Evolutionary conservation across 1,284 basidiomycete genomes (phyloP).

Genomic region (Trametes sp.): DNA sequence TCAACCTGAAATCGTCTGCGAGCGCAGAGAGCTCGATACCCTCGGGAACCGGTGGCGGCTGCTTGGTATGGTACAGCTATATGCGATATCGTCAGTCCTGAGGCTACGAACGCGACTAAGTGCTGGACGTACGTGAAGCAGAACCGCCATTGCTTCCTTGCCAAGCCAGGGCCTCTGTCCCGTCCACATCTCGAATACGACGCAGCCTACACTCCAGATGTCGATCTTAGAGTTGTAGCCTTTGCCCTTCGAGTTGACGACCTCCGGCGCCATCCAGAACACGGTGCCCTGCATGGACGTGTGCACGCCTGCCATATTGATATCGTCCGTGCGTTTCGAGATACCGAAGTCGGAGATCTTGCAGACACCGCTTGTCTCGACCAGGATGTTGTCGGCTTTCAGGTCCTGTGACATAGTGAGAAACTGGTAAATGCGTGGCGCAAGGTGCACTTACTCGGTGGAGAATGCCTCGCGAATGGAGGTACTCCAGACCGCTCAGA

Average conservation of each 20-base stretch:
- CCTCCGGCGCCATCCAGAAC: slow-evolving; percentile 99
- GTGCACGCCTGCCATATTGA: slow-evolving; percentile 81
- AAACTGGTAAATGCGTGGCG: not conserved
- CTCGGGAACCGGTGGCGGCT: slow-evolving; percentile 89
- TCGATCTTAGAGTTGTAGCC: slow-evolving; percentile 97
- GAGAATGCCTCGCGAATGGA: slow-evolving; percentile 91
- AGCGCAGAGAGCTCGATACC: slow-evolving; percentile 79
- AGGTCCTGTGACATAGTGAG: slow-evolving; percentile 69
- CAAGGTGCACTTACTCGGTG: slow-evolving; percentile 71
- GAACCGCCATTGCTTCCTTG: slow-evolving; percentile 89
- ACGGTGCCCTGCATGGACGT: slow-evolving; percentile 97
- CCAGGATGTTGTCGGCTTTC: slow-evolving; percentile 98
- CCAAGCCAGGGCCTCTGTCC: slow-evolving; percentile 94
- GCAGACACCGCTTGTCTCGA: slow-evolving; percentile 92
- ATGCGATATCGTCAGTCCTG: slow-evolving; percentile 6
- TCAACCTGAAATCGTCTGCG: slow-evolving; percentile 87
- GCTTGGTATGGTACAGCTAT: slow-evolving; percentile 83
- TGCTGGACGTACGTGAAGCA: slow-evolving; percentile 79
- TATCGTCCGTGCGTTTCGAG: slow-evolving; percentile 89
- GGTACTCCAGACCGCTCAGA: slow-evolving; percentile 89
- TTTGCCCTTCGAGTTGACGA: slow-evolving; percentile 84
- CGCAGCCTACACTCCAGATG: slow-evolving; percentile 98
- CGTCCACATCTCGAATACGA: slow-evolving; percentile 98
- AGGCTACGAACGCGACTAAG: not conserved
- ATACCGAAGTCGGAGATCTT: slow-evolving; percentile 99